Conservation (phyloP, 495 filamentous ascomycete species). For the Neurospora sp. region DNA sequence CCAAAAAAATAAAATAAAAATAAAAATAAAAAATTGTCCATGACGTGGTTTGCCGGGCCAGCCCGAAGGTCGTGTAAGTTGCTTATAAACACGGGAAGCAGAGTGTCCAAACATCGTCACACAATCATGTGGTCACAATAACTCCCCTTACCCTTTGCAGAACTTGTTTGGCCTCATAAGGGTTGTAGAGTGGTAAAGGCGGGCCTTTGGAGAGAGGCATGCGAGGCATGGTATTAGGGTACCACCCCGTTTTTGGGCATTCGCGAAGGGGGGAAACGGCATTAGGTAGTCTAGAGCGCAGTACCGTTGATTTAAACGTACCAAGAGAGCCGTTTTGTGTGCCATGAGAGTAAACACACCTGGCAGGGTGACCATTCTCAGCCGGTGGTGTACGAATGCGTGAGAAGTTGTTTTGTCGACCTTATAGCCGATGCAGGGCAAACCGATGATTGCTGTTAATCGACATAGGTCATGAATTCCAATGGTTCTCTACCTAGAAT, state of each 20-base stretch:
- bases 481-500: neutral
- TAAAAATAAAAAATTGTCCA: neutral
- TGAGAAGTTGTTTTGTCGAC: neutral
- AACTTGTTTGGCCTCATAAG: neutral
- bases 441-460: neutral
- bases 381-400: neutral
- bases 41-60: neutral
- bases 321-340: neutral
- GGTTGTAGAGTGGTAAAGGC: neutral
- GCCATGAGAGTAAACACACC: neutral
- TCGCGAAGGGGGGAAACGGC: neutral
- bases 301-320: neutral
- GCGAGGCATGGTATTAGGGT: neutral
- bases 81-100: neutral
- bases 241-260: neutral
- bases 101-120: neutral
- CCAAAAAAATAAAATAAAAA: neutral
- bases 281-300: neutral
- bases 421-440: neutral
- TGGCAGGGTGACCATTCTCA: neutral
- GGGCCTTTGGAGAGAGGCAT: neutral
- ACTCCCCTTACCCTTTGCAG: neutral
- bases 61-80: neutral
- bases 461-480: neutral
- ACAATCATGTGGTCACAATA: neutral